Evolutionary conservation across 2,329 filamentous ascomycete genomes (phyloP), one percentile per base, ranked within the genome.

Genomic region (Diaporthe vaccinii): DNA sequence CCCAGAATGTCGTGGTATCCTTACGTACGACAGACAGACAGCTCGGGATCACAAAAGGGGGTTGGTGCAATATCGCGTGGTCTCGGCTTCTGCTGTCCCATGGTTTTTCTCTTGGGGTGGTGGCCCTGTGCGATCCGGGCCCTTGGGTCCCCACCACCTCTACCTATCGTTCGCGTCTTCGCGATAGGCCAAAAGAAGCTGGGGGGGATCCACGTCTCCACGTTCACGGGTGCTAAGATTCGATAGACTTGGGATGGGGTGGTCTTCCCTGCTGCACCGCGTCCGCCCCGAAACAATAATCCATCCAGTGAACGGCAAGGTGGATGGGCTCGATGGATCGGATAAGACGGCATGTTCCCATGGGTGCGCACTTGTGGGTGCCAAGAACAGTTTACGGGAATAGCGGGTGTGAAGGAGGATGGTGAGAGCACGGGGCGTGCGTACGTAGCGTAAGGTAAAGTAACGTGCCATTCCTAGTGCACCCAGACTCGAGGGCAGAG

Each of bases 331-430:
- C 15, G 41, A 2, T 61, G 28, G 25, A 49, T 53, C 71, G 71
- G 58, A n/a, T 73, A 55, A 41, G 41, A 57, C 71, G 71, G 71
- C 71, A 73, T 55, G 36, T 65, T 20, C 6, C 46, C 46, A 25
- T n/a, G 57, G 58, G 34, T 53, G 59, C 39, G 55, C 70, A 62
- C 57, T 72, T 62, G 70, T 55, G 70, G n/a, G 22, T 41, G 70
- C 70, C 70, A 73, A 73, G 70, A 39, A 15, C 70, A 55, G 59
- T 34, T 53, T 55, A 65, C 70, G 70, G 70, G 44, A 55, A 72
- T 53, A 55, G 59, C 57, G 70, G 59, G 49, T 55, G 31, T 12
- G 31, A 61, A 62, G 46, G 57, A 72, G 57, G 44, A 72, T 55
- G 68, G 51, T 68, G 34, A 68, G 31, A 36, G 46, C 65, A 39